A percentile compares a stretch with the other conserved stretches of the same genome.
Evolutionary conservation across 2,329 filamentous ascomycete genomes (phyloP).

Genomic region (Aspergillus uvarum): DNA sequence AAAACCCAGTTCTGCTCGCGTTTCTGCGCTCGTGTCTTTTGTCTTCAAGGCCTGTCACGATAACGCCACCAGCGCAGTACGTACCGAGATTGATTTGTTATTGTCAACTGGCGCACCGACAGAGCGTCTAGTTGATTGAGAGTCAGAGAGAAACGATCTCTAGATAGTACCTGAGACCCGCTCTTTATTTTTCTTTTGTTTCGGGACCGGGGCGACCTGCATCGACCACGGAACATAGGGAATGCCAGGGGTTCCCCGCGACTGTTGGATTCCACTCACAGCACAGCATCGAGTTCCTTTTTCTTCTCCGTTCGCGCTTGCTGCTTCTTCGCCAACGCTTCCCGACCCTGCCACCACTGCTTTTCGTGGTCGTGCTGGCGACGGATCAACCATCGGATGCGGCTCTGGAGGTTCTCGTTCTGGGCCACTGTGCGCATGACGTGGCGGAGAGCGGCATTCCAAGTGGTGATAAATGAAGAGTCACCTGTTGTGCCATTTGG

Average conservation of each 20-base stretch:
- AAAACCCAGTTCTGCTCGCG: neutral
- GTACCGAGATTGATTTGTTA: conserved; percentile 34
- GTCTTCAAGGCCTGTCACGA: neutral
- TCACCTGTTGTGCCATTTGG: conserved; percentile 25
- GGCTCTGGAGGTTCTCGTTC: conserved; percentile 46
- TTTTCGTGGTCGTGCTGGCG: conserved; percentile 63
- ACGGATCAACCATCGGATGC: conserved; percentile 58
- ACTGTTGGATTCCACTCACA: conserved; percentile 43
- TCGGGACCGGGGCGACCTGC: neutral
- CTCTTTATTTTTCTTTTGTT: no score
- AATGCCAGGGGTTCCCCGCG: no score
- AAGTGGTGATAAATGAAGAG: conserved; percentile 51
- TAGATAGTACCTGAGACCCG: neutral
- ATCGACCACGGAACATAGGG: neutral
- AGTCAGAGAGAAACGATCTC: neutral
- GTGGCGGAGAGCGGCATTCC: conserved; percentile 52
- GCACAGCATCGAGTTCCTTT: conserved; percentile 54
- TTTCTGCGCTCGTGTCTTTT: neutral
- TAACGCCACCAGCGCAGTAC: conserved; percentile 4
- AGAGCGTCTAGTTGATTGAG: conserved; percentile 37
- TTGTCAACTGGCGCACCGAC: conserved; percentile 45
- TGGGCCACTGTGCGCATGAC: conserved; percentile 51
- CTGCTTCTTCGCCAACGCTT: conserved; percentile 54
- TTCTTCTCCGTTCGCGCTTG: conserved; percentile 53
- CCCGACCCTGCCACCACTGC: conserved; percentile 58